Base-by-base conservation (phyloP, 2,329 filamentous ascomycete genomes). In the Lizonia empirigonia region DNA sequence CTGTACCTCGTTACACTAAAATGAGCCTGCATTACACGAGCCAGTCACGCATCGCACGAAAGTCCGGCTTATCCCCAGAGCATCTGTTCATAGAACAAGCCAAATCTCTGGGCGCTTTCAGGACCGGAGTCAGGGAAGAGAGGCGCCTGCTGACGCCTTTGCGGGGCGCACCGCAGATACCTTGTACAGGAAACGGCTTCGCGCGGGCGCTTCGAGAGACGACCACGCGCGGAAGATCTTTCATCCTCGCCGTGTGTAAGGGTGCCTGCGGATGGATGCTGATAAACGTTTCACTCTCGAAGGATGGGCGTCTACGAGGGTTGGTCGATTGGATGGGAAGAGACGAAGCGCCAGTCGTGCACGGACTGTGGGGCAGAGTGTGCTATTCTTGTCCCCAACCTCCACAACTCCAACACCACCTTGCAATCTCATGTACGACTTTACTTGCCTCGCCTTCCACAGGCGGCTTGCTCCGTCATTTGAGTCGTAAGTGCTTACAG, bases 61-160 rank as follows among this genome's bases (percentile, higher is more conserved):
- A 50, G 41, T 44, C 47, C 52, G 59, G 44, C 52, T 53, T 55
- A 50, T 48, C 47, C 53, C 50, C 46, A 46, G 39, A 22, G 34
- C 7, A 55, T 48, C 53, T 45, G 52, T 42, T 56, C 50, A 60
- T 62, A 62, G 60, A 54, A 49, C 55, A 60, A 40, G 50, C 30
- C 50, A 53, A 56, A 57, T 60, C 39, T 59, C 51, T 53, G 56
- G 47, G 56, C 62, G 59, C 50, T 45, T 47, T 62, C 56, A 62
- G 64, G 63, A 59, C 63, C 61, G 58, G 62, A 50, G 45, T 41
- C 45, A 56, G 37, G 40, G 52, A 49, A 53, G 53, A 35, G 62
- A 54, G 55, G 65, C 68, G 69, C 63, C 60, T 63, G 68, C 66
- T 69, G 67, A 67, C 63, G 62, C 62, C 48, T 49, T 47, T 51